phyloP scores from a whole-genome alignment of 306 rosid genomes.

The Ormosia semicastrata region DNA sequence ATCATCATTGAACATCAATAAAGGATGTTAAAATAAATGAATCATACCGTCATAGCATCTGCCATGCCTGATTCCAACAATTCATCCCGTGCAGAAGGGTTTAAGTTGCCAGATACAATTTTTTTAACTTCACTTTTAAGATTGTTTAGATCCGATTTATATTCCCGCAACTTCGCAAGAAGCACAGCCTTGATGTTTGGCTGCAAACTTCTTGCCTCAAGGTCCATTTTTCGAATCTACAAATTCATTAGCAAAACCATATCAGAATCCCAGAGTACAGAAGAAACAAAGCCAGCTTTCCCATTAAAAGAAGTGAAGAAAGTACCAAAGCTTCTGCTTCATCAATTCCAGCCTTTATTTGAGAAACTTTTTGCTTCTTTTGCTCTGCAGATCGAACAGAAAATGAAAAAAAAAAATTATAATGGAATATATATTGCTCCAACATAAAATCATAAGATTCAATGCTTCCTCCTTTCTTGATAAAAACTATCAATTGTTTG shows the following conservation, averaged over 20 bases:
- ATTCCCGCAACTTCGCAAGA: constrained; percentile 91
- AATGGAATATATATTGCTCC: neutral
- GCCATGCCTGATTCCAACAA: constrained; percentile 97
- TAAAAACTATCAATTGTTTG: neutral
- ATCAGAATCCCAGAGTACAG: constrained; percentile 15
- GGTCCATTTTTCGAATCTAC: constrained; percentile 89
- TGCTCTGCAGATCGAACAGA: constrained; percentile 63
- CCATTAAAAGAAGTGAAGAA: constrained; percentile 7
- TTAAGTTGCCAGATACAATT: constrained; percentile 63
- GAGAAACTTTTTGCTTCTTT: constrained; percentile 86
- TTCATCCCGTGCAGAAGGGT: constrained; percentile 85
- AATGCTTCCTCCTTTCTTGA: neutral
- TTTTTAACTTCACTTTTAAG: constrained; percentile 82
- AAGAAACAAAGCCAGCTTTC: constrained; percentile 21
- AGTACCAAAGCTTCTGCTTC: constrained; percentile 91
- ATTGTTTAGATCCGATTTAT: constrained; percentile 91
- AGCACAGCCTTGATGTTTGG: constrained; percentile 76
- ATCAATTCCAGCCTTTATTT: constrained; percentile 79
- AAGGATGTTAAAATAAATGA: constrained; percentile 13
- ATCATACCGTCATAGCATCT: constrained; percentile 78
- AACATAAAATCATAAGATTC: constrained; percentile 14
- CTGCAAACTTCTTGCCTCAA: constrained; percentile 93
- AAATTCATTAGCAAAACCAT: constrained; percentile 23
- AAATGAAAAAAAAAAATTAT: neutral
- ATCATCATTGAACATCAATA: constrained; percentile 5